Evolutionary conservation across 1,139 yeast species (phyloP).

Genomic region (Kurtzmaniella natalensis): DNA sequence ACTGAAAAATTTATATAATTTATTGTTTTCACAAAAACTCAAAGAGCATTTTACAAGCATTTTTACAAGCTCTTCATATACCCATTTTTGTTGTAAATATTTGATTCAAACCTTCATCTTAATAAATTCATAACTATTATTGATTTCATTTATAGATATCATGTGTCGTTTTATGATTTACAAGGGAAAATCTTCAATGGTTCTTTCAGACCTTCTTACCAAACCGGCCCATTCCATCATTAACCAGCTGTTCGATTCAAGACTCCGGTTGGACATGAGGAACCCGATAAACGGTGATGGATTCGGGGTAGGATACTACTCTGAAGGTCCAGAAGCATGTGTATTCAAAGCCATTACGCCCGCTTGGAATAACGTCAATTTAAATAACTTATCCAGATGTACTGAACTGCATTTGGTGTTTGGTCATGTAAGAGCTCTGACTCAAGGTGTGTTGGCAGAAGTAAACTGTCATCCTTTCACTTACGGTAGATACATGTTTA

Average conservation of each 20-base stretch:
- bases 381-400: constrained; percentile 80
- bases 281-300: constrained; percentile 98
- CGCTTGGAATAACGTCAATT: constrained; percentile 94
- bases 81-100: too few relatives aligned
- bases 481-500: constrained; percentile 82
- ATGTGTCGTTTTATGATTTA: constrained; percentile 52
- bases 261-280: constrained; percentile 79
- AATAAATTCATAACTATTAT: too few relatives aligned
- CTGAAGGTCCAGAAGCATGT: constrained; percentile 45
- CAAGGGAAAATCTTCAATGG: constrained; percentile 67
- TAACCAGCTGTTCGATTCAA: constrained; percentile 89
- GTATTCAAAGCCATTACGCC: constrained; percentile 92
- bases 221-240: constrained; percentile 96
- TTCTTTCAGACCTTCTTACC: constrained; percentile 80
- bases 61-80: too few relatives aligned
- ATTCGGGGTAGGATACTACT: constrained; percentile 93
- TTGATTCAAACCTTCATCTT: too few relatives aligned
- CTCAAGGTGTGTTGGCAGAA: constrained; percentile 89
- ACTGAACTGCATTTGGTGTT: constrained; percentile 81
- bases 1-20: too few relatives aligned
- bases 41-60: too few relatives aligned
- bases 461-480: constrained; percentile 96
- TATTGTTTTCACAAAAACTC: too few relatives aligned
- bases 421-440: constrained; percentile 95
- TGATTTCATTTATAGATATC: too few relatives aligned